Percentiles rank a stretch among this genome's conserved stretches.
phyloP scores from a whole-genome alignment of 345 rosid species.

The Citrus mangshanensis region DNA sequence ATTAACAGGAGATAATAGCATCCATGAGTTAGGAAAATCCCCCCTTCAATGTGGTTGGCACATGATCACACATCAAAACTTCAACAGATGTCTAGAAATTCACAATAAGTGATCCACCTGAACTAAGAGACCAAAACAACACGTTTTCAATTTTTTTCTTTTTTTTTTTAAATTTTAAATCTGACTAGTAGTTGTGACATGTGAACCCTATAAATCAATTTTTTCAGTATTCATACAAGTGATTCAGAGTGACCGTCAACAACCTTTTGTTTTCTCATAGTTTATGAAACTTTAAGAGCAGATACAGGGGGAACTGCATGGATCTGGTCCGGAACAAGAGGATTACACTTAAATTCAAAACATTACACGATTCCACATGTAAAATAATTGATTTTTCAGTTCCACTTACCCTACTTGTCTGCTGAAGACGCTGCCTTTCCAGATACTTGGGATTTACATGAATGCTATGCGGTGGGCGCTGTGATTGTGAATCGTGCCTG shows the following conservation, averaged over 20 bases:
- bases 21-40: background rate
- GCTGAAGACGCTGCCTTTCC: constrained; percentile 91
- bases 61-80: background rate
- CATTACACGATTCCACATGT: background rate
- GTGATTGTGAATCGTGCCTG: constrained; percentile 66
- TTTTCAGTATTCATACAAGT: background rate
- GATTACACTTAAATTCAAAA: background rate
- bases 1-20: background rate
- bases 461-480: constrained; percentile 81
- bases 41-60: background rate
- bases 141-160: background rate
- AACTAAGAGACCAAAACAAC: background rate
- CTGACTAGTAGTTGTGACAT: background rate
- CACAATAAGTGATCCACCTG: background rate
- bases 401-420: constrained; percentile 69
- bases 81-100: background rate
- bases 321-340: background rate
- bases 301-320: background rate
- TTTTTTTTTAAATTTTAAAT: too few relatives aligned
- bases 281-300: background rate
- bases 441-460: constrained; percentile 97
- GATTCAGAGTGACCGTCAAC: background rate
- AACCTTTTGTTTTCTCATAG: background rate
- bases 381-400: background rate
- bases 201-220: background rate